phyloP scores from a whole-genome alignment of 1,284 basidiomycete genomes.

The Wallemia hederae region DNA sequence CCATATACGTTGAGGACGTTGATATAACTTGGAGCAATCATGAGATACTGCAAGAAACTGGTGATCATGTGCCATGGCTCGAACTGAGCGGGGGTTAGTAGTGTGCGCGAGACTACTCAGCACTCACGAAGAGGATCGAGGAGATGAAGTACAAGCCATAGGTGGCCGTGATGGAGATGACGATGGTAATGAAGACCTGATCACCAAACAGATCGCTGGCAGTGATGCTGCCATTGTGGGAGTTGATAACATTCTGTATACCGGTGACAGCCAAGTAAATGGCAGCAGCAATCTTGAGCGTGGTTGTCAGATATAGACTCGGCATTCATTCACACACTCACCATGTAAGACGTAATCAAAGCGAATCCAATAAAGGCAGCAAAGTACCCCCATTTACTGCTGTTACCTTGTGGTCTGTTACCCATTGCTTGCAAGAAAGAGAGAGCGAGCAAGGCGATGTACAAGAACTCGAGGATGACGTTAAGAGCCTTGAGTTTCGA shows the following conservation, averaged over 20 bases:
- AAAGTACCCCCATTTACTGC: slow-evolving; percentile 47
- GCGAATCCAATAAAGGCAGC: slow-evolving; percentile 53
- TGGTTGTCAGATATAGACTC: background rate
- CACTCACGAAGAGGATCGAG: slow-evolving; percentile 48
- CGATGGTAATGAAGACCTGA: slow-evolving; percentile 52
- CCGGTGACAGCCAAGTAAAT: slow-evolving; percentile 53
- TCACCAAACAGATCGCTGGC: slow-evolving; percentile 35
- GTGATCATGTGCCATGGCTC: slow-evolving; percentile 46
- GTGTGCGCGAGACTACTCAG: slow-evolving; percentile 12
- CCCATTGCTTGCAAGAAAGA: slow-evolving; percentile 77
- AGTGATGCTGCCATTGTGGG: slow-evolving; percentile 22
- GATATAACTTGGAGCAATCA: slow-evolving; percentile 26
- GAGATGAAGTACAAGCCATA: slow-evolving; percentile 54
- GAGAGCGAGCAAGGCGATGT: slow-evolving; percentile 55
- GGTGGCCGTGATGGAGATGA: slow-evolving; percentile 57
- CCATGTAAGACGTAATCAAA: slow-evolving; percentile 76
- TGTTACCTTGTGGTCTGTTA: slow-evolving; percentile 55
- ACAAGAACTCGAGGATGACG: slow-evolving; percentile 50
- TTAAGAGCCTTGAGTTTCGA: slow-evolving; percentile 35
- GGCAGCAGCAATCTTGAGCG: slow-evolving; percentile 20
- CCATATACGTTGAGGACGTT: slow-evolving; percentile 67
- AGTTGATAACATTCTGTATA: slow-evolving; percentile 27
- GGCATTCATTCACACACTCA: background rate
- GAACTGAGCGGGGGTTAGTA: slow-evolving; percentile 21
- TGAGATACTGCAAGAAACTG: slow-evolving; percentile 1